Conservation (phyloP, 805 yeast species). For the Cyberlindnera galapagoensis region DNA sequence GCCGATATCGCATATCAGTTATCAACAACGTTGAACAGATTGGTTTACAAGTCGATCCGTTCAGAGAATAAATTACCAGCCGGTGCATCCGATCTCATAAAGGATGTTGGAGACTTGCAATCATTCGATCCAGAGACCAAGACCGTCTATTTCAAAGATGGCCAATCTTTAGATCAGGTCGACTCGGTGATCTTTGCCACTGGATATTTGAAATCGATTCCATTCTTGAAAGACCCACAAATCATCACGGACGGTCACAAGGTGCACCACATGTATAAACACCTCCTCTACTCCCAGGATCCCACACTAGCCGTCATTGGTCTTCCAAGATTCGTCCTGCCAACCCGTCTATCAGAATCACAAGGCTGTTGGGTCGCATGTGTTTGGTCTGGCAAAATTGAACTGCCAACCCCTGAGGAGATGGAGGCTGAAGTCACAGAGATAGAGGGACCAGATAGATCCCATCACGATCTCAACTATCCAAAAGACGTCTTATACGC, state of each 20-base stretch:
- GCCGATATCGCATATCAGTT: conserved; percentile 64
- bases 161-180: conserved; percentile 36
- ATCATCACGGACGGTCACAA: conserved; percentile 41
- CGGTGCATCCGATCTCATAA: conserved; percentile 34
- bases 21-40: conserved; percentile 34
- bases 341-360: conserved; percentile 53
- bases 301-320: conserved; percentile 63
- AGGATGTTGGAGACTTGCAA: conserved; percentile 37
- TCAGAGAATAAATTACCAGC: conserved; percentile 39
- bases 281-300: conserved; percentile 48
- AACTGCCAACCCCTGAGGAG: conserved; percentile 40
- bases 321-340: conserved; percentile 53
- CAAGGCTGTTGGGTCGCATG: conserved; percentile 65
- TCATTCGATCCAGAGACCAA: conserved; percentile 32
- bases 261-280: conserved; percentile 51
- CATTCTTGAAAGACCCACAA: conserved; percentile 41
- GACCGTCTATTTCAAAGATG: conserved; percentile 43
- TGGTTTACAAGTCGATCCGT: conserved; percentile 44
- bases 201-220: conserved; percentile 63
- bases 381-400: conserved; percentile 49
- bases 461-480: conserved; percentile 45
- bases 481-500: conserved; percentile 60
- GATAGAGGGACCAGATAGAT: conserved; percentile 41
- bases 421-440: conserved; percentile 39
- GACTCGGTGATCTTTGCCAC: conserved; percentile 66